Conservation (phyloP, 192 early-diverging fungal species). For the Kappamyces sp. region DNA sequence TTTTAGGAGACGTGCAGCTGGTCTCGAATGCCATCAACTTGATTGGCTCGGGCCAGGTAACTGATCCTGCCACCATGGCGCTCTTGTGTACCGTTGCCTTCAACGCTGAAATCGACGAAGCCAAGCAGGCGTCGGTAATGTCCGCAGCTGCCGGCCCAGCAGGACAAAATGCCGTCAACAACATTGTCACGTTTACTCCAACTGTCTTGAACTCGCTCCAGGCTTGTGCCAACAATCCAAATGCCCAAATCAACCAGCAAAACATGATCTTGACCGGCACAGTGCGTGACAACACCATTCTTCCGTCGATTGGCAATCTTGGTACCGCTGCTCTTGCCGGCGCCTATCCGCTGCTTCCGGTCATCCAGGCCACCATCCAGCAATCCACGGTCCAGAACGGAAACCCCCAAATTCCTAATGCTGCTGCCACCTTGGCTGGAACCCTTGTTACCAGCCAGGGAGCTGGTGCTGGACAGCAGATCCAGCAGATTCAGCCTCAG, state of each 20-base stretch:
- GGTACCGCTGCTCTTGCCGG: constrained; percentile 1
- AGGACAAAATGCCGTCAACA: constrained; percentile 3
- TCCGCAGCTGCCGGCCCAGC: constrained; percentile 8
- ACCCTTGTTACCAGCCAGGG: too few relatives aligned
- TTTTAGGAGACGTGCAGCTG: constrained; percentile 9
- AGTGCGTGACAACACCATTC: not conserved
- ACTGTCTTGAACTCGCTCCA: constrained; percentile 8
- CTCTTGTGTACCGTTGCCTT: not conserved
- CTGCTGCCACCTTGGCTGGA: too few relatives aligned
- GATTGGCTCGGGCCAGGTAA: constrained; percentile 3
- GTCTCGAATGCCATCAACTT: constrained; percentile 5
- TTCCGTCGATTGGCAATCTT: constrained; percentile 6
- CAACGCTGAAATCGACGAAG: constrained; percentile 9
- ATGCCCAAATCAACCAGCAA: not conserved
- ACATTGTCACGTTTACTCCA: constrained; percentile 7
- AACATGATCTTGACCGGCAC: not conserved
- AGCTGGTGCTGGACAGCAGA: too few relatives aligned
- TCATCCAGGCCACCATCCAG: constrained; percentile 5
- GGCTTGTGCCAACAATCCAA: not conserved
- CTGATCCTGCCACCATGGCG: constrained; percentile 7
- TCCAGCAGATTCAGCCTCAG: too few relatives aligned
- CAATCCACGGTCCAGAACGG: not conserved
- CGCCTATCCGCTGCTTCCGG: not conserved
- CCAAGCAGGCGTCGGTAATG: not conserved
- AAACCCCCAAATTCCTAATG: not conserved